A percentile compares a stretch with the other conserved stretches of the same genome.
These are phyloP conservation scores for Solidago caesia DNA, from an alignment of 129 eudicot genomes.

Conservation along the genomic window DNA sequence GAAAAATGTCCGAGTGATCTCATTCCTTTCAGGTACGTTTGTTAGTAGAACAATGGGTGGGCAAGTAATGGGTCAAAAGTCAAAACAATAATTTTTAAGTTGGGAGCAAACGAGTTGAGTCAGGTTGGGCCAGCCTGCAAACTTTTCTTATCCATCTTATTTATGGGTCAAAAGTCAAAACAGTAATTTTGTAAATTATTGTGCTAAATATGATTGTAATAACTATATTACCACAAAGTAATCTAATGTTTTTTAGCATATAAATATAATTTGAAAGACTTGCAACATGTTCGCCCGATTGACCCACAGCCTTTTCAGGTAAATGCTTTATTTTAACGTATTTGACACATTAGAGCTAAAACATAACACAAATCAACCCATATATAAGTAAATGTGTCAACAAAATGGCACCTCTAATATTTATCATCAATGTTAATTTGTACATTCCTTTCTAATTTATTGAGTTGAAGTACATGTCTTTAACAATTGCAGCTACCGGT, in stretches of 20 bases:
- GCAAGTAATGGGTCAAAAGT: neutral
- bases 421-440: neutral
- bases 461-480: neutral
- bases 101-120: neutral
- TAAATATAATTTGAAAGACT: neutral
- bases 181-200: neutral
- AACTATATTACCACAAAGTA: neutral
- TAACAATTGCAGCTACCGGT: slow-evolving; percentile 69
- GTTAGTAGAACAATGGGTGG: neutral
- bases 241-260: too few relatives aligned
- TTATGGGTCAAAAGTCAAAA: too few relatives aligned
- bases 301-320: neutral
- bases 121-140: neutral
- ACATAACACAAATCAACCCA: neutral
- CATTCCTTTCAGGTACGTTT: slow-evolving; percentile 66
- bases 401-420: neutral
- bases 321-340: neutral
- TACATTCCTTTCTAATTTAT: neutral
- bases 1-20: slow-evolving; percentile 59
- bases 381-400: neutral
- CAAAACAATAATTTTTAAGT: neutral
- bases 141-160: neutral
- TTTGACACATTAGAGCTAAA: neutral
- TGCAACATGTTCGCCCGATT: neutral
- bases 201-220: neutral